Evolutionary conservation across 1,284 basidiomycete species (phyloP), one percentile per base, ranked within the genome.

Genomic region (Vanrija sp.): DNA sequence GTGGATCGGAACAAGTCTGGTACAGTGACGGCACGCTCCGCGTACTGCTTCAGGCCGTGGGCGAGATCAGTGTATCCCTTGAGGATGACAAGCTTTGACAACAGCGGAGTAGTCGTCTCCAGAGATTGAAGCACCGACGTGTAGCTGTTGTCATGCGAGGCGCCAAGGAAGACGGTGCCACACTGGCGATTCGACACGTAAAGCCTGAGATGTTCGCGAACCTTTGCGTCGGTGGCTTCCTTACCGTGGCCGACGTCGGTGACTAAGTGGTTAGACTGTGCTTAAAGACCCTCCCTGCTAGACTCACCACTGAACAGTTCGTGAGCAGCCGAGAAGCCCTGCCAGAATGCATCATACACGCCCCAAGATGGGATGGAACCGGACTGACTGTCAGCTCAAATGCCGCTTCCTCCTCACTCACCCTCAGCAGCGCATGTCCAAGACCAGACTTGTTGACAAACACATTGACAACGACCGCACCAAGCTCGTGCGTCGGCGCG

Each of bases 191-290:
- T 85, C 56, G 82, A 81, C 45, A 82, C 79, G 69, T 85, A 89
- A n/a, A 87, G 85, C 71, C 85, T 81, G 39, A 91, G 74, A 68
- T 87, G 84, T 71, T 88, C 88, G 79, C 82, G 83, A 58, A 92
- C 86, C 75, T 91, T 92, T 25, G 79, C 77, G 65, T 86, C 84
- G 7, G 82, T 79, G 7, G 80, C 81, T 54, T 87, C 85, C 65
- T 83, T 85, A 52, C 82, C 82, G 52, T 80, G 79, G 19, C 87
- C 87, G 40, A 86, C 85, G 66, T 91, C 89, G 57, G 89, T 81
- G 55, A 87, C 78, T 56, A 80, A 73, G 68, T 87, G 86, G 42
- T 46, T 21, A 48, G 34, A 28, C 28, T 28, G 12, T 49, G 53
- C 46, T 45, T 5, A 12, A 21, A 14, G 5, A 16, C 21, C 9